phyloP scores from a whole-genome alignment of 495 filamentous ascomycete genomes.

The Pyrenula massariospora region DNA sequence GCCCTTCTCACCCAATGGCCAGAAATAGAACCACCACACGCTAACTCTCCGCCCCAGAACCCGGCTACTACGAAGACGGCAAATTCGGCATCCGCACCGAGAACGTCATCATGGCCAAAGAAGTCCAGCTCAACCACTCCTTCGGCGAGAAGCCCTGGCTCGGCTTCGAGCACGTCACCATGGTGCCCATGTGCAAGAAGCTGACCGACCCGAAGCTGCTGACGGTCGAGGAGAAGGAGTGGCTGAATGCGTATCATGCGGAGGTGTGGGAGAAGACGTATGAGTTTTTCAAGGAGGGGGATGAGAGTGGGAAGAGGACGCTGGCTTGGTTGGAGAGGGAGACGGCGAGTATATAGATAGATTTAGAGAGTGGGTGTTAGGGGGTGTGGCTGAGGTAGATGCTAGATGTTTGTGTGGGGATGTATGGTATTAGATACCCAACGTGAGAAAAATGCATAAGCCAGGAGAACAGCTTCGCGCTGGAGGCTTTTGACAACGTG shows the following conservation, averaged over 20 bases:
- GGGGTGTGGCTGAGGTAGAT: no score
- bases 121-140: conserved; percentile 70
- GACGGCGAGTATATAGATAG: conserved; percentile 29
- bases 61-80: conserved; percentile 96
- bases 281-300: conserved; percentile 63
- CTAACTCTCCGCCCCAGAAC: conserved; percentile 39
- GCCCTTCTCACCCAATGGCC: conserved; percentile 2
- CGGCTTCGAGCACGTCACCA: conserved; percentile 94
- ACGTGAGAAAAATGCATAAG: no score
- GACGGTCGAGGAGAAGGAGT: conserved; percentile 65
- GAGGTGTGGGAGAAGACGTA: conserved; percentile 77
- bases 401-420: no score
- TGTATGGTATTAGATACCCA: no score
- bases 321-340: conserved; percentile 79
- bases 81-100: conserved; percentile 97
- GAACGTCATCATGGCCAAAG: conserved; percentile 80
- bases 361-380: no score
- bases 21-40: not conserved
- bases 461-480: no score
- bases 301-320: conserved; percentile 30
- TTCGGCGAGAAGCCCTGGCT: conserved; percentile 92
- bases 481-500: no score
- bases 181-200: conserved; percentile 88
- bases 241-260: conserved; percentile 77
- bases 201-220: conserved; percentile 69